phyloP scores from a whole-genome alignment of 2,329 filamentous ascomycete genomes.

The Fusarium sp. region DNA sequence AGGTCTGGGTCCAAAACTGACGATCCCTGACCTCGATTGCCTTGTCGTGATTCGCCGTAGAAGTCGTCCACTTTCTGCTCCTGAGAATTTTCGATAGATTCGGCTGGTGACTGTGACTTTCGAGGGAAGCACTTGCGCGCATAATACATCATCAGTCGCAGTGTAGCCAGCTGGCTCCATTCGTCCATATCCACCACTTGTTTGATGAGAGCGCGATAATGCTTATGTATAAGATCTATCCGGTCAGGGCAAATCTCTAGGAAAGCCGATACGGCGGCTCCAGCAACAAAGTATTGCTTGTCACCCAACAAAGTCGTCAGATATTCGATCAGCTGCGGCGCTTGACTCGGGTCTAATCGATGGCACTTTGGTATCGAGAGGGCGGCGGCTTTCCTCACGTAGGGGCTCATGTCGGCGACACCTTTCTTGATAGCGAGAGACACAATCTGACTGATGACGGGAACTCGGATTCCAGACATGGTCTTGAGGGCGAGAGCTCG shows the following conservation, averaged over 20 bases:
- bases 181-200: conserved; percentile 99
- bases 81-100: conserved; percentile 51
- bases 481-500: conserved; percentile 92
- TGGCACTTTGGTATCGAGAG: conserved; percentile 97
- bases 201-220: conserved; percentile 86
- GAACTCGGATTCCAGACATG: conserved; percentile 97
- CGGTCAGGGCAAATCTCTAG: conserved; percentile 89
- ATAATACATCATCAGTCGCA: conserved; percentile 87
- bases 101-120: conserved; percentile 69
- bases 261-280: conserved; percentile 90
- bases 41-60: conserved; percentile 75
- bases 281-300: conserved; percentile 96
- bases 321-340: conserved; percentile 87
- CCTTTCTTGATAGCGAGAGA: conserved; percentile 96
- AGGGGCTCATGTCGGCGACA: conserved; percentile 91
- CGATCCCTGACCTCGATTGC: conserved; percentile 58
- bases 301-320: conserved; percentile 83
- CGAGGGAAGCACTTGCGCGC: conserved; percentile 88
- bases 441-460: conserved; percentile 97
- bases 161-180: conserved; percentile 90
- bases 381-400: conserved; percentile 92
- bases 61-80: conserved; percentile 74
- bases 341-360: conserved; percentile 84
- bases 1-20: conserved; percentile 83
- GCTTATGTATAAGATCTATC: conserved; percentile 88